A percentile compares a stretch with the other conserved stretches of the same genome.
phyloP scores from a whole-genome alignment of 805 yeast genomes.

The Wickerhamomyces subpelliculosus region DNA sequence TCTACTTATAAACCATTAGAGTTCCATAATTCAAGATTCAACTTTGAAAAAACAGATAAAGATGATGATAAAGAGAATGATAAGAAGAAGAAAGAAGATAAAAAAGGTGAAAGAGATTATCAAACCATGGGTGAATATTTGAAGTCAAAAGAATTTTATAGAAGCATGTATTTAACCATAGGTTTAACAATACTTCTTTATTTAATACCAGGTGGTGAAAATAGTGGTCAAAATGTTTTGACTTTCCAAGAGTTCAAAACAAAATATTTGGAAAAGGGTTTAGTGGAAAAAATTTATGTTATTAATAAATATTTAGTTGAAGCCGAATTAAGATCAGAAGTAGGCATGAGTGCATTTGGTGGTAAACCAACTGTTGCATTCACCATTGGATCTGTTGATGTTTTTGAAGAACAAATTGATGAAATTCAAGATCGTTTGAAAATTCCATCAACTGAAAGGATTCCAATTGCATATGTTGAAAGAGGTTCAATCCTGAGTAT shows the following conservation, averaged over 20 bases:
- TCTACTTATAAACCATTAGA: background rate
- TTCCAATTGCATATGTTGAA: conserved; percentile 76
- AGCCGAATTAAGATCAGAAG: conserved; percentile 53
- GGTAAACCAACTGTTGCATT: conserved; percentile 43
- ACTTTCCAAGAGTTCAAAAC: conserved; percentile 90
- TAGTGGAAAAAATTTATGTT: conserved; percentile 67
- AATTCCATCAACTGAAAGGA: conserved; percentile 52
- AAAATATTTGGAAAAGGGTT: conserved; percentile 65
- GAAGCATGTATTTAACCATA: conserved; percentile 30
- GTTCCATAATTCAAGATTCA: background rate
- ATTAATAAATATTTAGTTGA: conserved; percentile 72
- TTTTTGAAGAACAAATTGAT: conserved; percentile 74
- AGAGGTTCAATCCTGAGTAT: conserved; percentile 63
- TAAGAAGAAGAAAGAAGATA: conserved; percentile 15
- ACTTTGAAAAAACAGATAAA: conserved; percentile 1
- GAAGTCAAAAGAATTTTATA: conserved; percentile 35
- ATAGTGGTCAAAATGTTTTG: conserved; percentile 23
- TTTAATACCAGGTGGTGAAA: conserved; percentile 24
- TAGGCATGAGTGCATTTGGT: conserved; percentile 42
- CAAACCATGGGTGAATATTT: conserved; percentile 28
- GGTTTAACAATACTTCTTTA: conserved; percentile 32
- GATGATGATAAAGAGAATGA: conserved; percentile 12
- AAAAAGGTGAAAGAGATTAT: conserved; percentile 16
- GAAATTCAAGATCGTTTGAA: conserved; percentile 67
- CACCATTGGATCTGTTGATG: conserved; percentile 82